Evolutionary conservation across 2,329 filamentous ascomycete species (phyloP).

Genomic region (Arthroderma uncinatum): DNA sequence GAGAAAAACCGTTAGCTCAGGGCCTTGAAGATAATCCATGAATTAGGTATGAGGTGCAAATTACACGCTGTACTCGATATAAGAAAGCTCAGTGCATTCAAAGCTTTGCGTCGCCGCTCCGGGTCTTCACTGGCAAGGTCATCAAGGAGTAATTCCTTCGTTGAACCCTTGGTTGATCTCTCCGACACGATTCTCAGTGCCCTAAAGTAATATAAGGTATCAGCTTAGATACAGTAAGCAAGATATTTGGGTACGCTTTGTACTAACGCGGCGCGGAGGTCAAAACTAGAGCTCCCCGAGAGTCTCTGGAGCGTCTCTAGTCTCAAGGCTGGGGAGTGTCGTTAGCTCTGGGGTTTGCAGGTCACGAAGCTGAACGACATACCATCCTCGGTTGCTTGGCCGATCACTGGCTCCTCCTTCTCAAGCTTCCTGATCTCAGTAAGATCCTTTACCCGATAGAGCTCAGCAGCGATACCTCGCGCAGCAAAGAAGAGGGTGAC

Average conservation of each 20-base stretch:
- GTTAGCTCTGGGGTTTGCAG: background rate
- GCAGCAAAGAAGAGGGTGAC: slow-evolving; percentile 40
- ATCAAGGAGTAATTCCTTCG: slow-evolving; percentile 31
- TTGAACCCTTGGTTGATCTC: slow-evolving; percentile 32
- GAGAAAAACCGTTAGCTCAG: background rate
- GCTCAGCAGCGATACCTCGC: slow-evolving; percentile 46
- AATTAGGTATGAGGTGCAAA: slow-evolving; percentile 7
- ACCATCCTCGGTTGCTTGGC: slow-evolving; percentile 62
- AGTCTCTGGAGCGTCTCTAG: slow-evolving; percentile 56
- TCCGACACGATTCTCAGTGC: slow-evolving; percentile 38
- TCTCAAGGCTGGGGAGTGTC: slow-evolving; percentile 41
- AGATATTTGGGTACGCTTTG: slow-evolving; percentile 18
- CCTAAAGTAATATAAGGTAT: slow-evolving; percentile 3
- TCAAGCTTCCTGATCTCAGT: slow-evolving; percentile 53
- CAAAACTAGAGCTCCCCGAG: slow-evolving; percentile 58
- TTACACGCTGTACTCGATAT: slow-evolving; percentile 31
- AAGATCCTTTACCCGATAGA: slow-evolving; percentile 29
- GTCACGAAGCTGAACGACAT: background rate
- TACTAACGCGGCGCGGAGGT: slow-evolving; percentile 57
- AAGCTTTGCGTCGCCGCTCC: slow-evolving; percentile 29
- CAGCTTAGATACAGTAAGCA: slow-evolving; percentile 17
- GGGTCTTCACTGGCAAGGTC: slow-evolving; percentile 33
- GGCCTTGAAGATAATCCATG: background rate
- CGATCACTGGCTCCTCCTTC: slow-evolving; percentile 61
- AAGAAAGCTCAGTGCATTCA: slow-evolving; percentile 36